Conservation (phyloP, 176 grass and related monocot genomes). For the Thalia dealbata region DNA sequence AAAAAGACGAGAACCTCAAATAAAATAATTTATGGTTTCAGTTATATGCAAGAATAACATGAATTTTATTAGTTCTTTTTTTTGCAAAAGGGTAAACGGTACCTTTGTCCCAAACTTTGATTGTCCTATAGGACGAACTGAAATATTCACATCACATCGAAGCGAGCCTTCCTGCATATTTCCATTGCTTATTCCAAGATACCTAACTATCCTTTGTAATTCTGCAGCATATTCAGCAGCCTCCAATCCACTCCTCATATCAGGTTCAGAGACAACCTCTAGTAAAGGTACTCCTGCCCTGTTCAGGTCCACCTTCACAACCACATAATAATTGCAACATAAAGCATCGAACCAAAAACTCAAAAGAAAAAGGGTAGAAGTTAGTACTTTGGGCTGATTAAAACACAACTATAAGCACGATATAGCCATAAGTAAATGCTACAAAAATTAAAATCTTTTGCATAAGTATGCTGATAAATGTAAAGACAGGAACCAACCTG, state of each 20-base stretch:
- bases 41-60: not conserved
- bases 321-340: not conserved
- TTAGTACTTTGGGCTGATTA: not conserved
- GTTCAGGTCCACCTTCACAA: conserved; percentile 73
- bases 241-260: conserved; percentile 79
- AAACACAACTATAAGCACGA: conserved; percentile 9
- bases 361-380: not conserved
- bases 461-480: not conserved
- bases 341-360: not conserved
- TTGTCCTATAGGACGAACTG: conserved; percentile 58
- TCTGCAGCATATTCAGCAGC: conserved; percentile 82
- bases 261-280: conserved; percentile 76
- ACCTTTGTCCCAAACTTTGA: conserved; percentile 91
- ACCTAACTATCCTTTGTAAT: conserved; percentile 71
- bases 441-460: not conserved
- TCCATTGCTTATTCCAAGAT: conserved; percentile 83
- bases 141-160: conserved; percentile 96
- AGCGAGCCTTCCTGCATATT: conserved; percentile 99
- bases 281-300: conserved; percentile 90
- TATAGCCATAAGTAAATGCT: not conserved
- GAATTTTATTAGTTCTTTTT: not conserved
- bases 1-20: not conserved
- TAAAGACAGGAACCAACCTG: conserved; percentile 37
- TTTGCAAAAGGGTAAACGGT: not conserved
- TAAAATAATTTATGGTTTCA: not conserved